Conservation (phyloP, 192 early-diverging fungal genomes). For the Umbelopsis vinacea region DNA sequence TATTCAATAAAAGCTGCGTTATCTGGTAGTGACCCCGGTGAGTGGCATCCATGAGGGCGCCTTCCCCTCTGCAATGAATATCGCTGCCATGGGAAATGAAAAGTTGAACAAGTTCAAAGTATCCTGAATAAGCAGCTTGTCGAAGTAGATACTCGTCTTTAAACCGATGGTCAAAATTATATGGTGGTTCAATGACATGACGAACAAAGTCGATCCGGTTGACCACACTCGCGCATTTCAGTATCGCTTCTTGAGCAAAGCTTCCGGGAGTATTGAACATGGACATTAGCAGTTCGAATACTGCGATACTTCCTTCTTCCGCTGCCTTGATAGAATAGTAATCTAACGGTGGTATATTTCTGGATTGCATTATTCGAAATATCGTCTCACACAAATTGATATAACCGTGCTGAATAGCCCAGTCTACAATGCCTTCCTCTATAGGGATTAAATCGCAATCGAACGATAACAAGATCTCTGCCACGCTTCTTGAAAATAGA, state of each 20-base stretch:
- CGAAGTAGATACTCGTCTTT: slow-evolving; percentile 31
- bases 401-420: neutral
- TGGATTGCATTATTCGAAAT: slow-evolving; percentile 5
- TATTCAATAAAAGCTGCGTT: neutral
- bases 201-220: slow-evolving; percentile 29
- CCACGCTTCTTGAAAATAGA: slow-evolving; percentile 20
- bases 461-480: slow-evolving; percentile 23
- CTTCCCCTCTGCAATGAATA: slow-evolving; percentile 25
- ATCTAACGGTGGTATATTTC: neutral
- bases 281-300: slow-evolving; percentile 30
- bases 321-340: slow-evolving; percentile 31
- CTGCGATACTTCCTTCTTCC: slow-evolving; percentile 25
- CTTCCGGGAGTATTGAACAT: slow-evolving; percentile 23
- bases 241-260: slow-evolving; percentile 17
- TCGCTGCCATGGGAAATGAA: slow-evolving; percentile 29
- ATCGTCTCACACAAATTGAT: slow-evolving; percentile 1
- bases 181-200: slow-evolving; percentile 24
- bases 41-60: slow-evolving; percentile 22
- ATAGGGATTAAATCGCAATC: slow-evolving; percentile 27
- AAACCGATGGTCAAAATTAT: slow-evolving; percentile 28
- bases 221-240: slow-evolving; percentile 32
- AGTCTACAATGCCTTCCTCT: slow-evolving; percentile 6
- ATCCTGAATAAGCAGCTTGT: slow-evolving; percentile 34
- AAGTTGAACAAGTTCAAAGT: slow-evolving; percentile 25
- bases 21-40: slow-evolving; percentile 25